Evolutionary conservation across 2,329 filamentous ascomycete species (phyloP), one percentile per base, ranked within the genome.

Genomic region (Davidsoniella neocaledoniae): DNA sequence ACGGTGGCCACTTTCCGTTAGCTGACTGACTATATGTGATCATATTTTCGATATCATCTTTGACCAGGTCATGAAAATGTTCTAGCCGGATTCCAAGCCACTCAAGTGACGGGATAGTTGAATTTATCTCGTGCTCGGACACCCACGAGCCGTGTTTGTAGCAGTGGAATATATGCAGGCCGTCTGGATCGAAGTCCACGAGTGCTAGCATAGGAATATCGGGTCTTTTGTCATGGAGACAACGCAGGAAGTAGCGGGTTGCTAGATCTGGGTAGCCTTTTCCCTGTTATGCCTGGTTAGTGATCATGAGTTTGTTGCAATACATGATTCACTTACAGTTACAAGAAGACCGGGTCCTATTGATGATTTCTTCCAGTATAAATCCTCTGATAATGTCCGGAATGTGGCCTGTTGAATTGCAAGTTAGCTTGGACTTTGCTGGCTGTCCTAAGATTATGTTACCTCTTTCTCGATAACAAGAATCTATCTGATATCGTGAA

Each of bases 191-290:
- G 53, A 76, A 84, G 57, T 93, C 86, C 1, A 84, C 72, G 0
- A 91, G 65, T 0, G 71, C 75, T 48, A 76, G 71, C 5, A 85
- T 73, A 2, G 76, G 73, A 19, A 82, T 62, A 0, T 62, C 59
- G 0, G 74, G 72, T 17, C 64, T 66, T 7, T 61, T 62, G 0
- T 57, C 60, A 37, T 73, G 69, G 1, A 86, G 49, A 10, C 68
- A 60, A 40, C 70, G 68, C 1, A 90, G 64, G 48, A 90, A 79
- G 14, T 70, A 69, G 6, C 82, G 70, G 0, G 83, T 86, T 1
- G 73, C 71, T 44, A 90, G 66, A 56, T 91, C 86, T 0, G 86
- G 84, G 58, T 86, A 91, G 2, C 86, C 86, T 68, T 88, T 91
- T 1, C 78, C 85, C 81, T 86, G 48, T 3, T 19, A 5, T 10